Conservation (phyloP, 768 basidiomycete species). For the Pilatotrama ljubarskyi region DNA sequence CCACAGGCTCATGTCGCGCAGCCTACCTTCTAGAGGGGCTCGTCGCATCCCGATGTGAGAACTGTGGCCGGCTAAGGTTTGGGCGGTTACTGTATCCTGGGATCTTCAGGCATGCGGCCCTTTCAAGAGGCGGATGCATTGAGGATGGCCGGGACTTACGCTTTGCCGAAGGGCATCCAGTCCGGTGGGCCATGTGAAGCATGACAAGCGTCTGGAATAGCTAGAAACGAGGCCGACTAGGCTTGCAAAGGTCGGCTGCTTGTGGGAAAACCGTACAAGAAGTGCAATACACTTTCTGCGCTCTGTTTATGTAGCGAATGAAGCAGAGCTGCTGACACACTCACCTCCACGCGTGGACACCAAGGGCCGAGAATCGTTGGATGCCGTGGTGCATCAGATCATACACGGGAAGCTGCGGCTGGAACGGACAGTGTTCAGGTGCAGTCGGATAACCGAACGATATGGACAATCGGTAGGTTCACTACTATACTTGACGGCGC, state of each 20-base stretch:
- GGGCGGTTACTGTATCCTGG: not conserved
- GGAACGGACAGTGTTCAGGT: not conserved
- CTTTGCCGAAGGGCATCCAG: slow-evolving; percentile 8
- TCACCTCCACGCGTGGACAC: not conserved
- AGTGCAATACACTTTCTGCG: not conserved
- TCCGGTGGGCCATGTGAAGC: not conserved
- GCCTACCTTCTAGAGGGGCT: slow-evolving; percentile 14
- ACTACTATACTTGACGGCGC: not conserved
- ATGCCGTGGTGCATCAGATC: not conserved
- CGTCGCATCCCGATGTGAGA: slow-evolving; percentile 14
- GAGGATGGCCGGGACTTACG: slow-evolving; percentile 2
- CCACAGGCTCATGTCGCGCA: slow-evolving; percentile 7
- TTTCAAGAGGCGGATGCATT: slow-evolving; percentile 1
- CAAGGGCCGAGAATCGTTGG: not conserved
- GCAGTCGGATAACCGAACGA: not conserved
- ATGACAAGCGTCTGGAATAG: not conserved
- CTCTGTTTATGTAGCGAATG: not conserved
- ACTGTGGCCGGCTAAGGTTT: slow-evolving; percentile 16
- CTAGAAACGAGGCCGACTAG: slow-evolving; percentile 8
- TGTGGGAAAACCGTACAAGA: not conserved
- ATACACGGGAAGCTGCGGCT: not conserved
- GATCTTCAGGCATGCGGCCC: slow-evolving; percentile 18
- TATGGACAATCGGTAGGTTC: not conserved
- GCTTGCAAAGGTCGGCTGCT: not conserved
- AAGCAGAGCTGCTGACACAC: not conserved